Base-by-base conservation (phyloP, 2,329 filamentous ascomycete genomes). In the Aspergillus sp. region DNA sequence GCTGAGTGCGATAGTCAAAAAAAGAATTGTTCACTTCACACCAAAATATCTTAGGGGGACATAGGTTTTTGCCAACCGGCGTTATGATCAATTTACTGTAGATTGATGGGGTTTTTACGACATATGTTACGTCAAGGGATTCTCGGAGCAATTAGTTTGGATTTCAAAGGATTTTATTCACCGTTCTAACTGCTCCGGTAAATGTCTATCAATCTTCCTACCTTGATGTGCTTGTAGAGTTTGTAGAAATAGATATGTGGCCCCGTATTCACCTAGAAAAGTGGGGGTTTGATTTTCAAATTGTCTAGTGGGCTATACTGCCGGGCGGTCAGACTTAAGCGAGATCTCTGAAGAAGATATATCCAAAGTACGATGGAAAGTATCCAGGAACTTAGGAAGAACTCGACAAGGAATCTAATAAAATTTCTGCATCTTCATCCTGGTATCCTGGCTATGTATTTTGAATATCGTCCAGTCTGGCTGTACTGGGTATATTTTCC, bases 131-230 rank as follows among this genome's bases (percentile, higher is more conserved):
- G 44, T 51, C 51, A 49, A 42, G 43, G 35, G 45, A 40, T 47
- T 46, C 48, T 45, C 39, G 59, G 59, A 55, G 57, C 55, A 54
- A 56, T 53, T 60, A 60, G 55, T 54, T 57, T 51, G 57, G 61
- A 54, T 54, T 57, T 51, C 29, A 37, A 38, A 27, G 39, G 39
- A 34, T 33, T 43, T 38, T 13, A 30, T 44, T 47, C 33, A 38
- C 45, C 29, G 54, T 56, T 57, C 56, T 57, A 55, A 57, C 47
- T 55, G 58, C 60, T 62, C 61, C 54, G 42, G 37, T 19, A 43
- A 48, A 52, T 45, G 13, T 39, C 27, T 27, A 10, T 27, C 27
- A 27, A 39, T 34, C 13, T 26, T 13, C 5, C 10, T 27, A 27
- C 9, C 29, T 42, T 12, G 13, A 39, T 32, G 31, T 32, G n/a